Evolutionary conservation across 192 early-diverging fungal genomes (phyloP).

Genomic region (Kickxella alabastrina): DNA sequence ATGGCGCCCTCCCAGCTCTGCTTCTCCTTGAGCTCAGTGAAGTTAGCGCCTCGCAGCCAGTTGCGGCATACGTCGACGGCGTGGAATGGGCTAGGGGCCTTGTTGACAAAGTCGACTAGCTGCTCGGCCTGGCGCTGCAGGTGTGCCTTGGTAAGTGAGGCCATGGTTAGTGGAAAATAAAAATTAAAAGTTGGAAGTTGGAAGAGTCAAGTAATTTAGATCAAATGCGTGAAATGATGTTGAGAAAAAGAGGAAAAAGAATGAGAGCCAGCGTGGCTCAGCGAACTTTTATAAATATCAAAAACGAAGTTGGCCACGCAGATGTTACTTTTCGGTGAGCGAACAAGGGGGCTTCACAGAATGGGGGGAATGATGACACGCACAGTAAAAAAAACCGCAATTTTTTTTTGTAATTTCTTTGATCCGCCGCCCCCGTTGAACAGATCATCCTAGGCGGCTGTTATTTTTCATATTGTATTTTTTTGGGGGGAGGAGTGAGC

Average conservation of each 20-base stretch:
- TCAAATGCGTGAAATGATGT: background rate
- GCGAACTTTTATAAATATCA: too few species aligned
- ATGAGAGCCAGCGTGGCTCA: too few species aligned
- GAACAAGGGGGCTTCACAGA: too few species aligned
- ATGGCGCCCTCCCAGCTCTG: slow-evolving; percentile 74
- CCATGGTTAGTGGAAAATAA: slow-evolving; percentile 10
- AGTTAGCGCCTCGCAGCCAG: slow-evolving; percentile 73
- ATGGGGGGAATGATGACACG: too few species aligned
- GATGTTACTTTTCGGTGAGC: too few species aligned
- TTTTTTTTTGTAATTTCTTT: too few species aligned
- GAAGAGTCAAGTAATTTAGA: background rate
- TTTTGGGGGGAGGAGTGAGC: too few species aligned
- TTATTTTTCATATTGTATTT: too few species aligned
- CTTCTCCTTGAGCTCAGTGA: slow-evolving; percentile 84
- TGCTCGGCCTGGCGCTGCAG: slow-evolving; percentile 52
- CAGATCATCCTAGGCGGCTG: too few species aligned
- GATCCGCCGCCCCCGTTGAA: too few species aligned
- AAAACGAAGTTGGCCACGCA: too few species aligned
- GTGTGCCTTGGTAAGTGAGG: slow-evolving; percentile 44
- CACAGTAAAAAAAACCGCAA: too few species aligned
- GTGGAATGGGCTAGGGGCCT: slow-evolving; percentile 94
- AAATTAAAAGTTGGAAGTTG: background rate
- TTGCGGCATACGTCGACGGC: slow-evolving; percentile 76
- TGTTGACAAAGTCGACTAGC: slow-evolving; percentile 86
- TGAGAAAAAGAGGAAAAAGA: background rate